Percentiles rank a stretch among this genome's conserved stretches.
Conservation (phyloP, 169 alveolate species). For the Cryptosporidium andersoni region DNA sequence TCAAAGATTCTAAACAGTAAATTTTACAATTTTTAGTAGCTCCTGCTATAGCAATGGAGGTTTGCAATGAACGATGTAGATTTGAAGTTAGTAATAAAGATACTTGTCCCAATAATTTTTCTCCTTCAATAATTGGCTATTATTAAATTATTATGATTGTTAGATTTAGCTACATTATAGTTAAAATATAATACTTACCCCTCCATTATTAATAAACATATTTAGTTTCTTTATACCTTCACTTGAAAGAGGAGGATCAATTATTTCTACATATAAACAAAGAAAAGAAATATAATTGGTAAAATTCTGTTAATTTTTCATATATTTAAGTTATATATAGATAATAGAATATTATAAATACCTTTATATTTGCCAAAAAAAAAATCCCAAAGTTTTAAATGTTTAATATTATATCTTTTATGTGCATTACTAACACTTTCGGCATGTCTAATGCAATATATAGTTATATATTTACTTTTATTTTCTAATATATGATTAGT, state of each 20-base stretch:
- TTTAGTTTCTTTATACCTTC: constrained; percentile 26
- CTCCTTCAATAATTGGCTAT: constrained; percentile 49
- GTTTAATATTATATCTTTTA: constrained; percentile 11
- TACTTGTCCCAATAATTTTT: constrained; percentile 31
- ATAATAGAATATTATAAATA: constrained; percentile 6
- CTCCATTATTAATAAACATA: constrained; percentile 30
- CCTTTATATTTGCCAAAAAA: constrained; percentile 29
- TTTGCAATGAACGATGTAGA: constrained; percentile 46
- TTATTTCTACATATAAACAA: constrained; percentile 2
- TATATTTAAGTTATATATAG: neutral
- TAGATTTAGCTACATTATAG: neutral
- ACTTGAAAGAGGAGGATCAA: constrained; percentile 38
- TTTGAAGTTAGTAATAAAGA: constrained; percentile 44
- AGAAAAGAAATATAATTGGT: neutral
- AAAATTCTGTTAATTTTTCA: neutral
- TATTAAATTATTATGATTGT: neutral
- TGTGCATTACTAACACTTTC: constrained; percentile 42
- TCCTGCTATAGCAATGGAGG: constrained; percentile 23
- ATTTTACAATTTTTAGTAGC: constrained; percentile 38
- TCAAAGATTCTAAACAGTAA: constrained; percentile 22
- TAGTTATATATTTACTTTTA: constrained; percentile 3
- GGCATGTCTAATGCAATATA: constrained; percentile 45
- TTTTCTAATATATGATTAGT: too few species aligned
- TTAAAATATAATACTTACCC: constrained; percentile 28
- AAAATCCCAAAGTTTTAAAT: constrained; percentile 1